Base-by-base conservation (phyloP, 805 yeast genomes). In the Saturnispora bothae region DNA sequence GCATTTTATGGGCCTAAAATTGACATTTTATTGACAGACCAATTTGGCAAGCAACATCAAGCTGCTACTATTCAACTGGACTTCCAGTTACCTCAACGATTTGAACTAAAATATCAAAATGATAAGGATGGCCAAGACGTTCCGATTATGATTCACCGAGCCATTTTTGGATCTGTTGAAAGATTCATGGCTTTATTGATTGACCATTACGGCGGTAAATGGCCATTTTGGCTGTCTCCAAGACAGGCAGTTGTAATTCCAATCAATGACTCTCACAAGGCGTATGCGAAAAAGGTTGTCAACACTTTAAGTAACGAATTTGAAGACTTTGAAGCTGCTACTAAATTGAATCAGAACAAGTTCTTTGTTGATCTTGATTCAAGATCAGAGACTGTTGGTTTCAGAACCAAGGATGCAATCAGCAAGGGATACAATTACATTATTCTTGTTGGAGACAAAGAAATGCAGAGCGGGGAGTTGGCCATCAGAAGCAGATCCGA, bases 141-240 rank as follows among this genome's bases (percentile, higher is more conserved):
- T 31, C 98, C 98, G 3, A 89, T 92, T n/a, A 76, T 92, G 85
- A 73, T 92, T 22, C 98, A 92, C 54, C 68, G 98, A 40, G 98
- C 98, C 0, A 85, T 89, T 2, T 84, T 85, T 55, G 98, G 98
- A 0, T 86, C 96, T 0, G 67, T 92, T 7, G 98, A 92, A 57
- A 68, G 98, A 51, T 92, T 92, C 53, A 62, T 92, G 61, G 96
- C 97, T 2, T 71, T 92, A 42, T 64, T 92, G 43, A 76, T 92
- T 37, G 97, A 92, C 55, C 94, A 88, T 47, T 84, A 77, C 56
- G 73, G 74, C 40, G 98, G 97, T 0, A 78, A 79, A 48, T 92
- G 97, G 97, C 98, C 98, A 8, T 86, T 92, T 55, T 92, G 98
- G 98, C 54, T 92, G 31, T 84, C 80, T 46, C 96, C 97, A 5